phyloP scores from a whole-genome alignment of 2,329 filamentous ascomycete genomes.

The Botrytis squamosa region DNA sequence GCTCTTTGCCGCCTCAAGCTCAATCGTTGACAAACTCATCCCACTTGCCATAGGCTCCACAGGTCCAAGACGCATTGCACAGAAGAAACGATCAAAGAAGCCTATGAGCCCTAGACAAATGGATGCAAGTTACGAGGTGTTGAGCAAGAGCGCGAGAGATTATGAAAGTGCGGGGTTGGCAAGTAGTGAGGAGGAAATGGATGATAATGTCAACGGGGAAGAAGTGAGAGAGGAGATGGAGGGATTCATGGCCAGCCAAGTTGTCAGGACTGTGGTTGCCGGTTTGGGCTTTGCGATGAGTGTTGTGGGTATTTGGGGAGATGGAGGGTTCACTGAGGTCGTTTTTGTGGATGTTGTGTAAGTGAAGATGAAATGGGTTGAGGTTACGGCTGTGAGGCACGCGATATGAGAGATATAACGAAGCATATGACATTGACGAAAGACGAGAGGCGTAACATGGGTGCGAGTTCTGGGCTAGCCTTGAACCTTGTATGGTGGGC shows the following conservation, averaged over 20 bases:
- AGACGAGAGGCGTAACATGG: not conserved
- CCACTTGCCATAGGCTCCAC: slow-evolving; percentile 19
- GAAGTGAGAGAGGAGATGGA: slow-evolving; percentile 59
- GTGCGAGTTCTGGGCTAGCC: not conserved
- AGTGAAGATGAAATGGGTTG: not conserved
- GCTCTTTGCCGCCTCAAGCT: slow-evolving; percentile 58
- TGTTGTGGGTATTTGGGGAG: slow-evolving; percentile 65
- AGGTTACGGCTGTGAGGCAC: not conserved
- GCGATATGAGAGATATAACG: not conserved
- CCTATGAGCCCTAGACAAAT: slow-evolving; percentile 41
- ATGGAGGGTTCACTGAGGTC: slow-evolving; percentile 46
- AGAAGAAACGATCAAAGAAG: slow-evolving; percentile 33
- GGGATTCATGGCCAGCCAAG: slow-evolving; percentile 52
- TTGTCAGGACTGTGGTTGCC: slow-evolving; percentile 53
- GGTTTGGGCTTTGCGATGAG: slow-evolving; percentile 60
- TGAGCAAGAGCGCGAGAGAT: slow-evolving; percentile 47
- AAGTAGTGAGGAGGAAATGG: slow-evolving; percentile 50
- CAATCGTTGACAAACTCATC: slow-evolving; percentile 42
- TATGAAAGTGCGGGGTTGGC: slow-evolving; percentile 48
- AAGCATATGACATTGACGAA: not conserved
- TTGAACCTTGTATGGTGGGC: not conserved
- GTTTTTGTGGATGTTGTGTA: slow-evolving; percentile 29
- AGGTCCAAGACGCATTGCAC: slow-evolving; percentile 15
- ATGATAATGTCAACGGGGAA: slow-evolving; percentile 55
- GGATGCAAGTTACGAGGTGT: slow-evolving; percentile 71